Evolutionary conservation across 495 filamentous ascomycete genomes (phyloP).

Genomic region (Hapsidospora chrysogenum): DNA sequence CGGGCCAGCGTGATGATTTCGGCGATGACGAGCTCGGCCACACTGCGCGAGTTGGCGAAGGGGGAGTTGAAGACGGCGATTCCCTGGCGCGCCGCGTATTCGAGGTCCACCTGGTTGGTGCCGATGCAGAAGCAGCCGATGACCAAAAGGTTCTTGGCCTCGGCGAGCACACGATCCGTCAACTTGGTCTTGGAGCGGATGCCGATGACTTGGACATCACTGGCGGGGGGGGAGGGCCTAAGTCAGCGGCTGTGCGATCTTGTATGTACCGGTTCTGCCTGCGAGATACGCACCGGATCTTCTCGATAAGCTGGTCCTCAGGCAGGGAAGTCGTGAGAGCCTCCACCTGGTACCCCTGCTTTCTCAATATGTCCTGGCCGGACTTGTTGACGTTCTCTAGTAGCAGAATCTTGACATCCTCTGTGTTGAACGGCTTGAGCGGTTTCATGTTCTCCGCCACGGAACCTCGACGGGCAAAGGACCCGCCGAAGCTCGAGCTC

Average conservation of each 20-base stretch:
- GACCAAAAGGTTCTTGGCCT: conserved; percentile 88
- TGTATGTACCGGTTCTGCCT: conserved; percentile 4
- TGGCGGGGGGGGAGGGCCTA: too few relatives aligned
- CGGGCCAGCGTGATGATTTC: conserved; percentile 87
- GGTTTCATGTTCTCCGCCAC: too few relatives aligned
- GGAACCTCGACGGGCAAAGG: too few relatives aligned
- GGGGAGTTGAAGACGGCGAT: conserved; percentile 99
- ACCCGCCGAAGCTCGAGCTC: too few relatives aligned
- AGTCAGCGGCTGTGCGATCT: too few relatives aligned
- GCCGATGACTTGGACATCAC: conserved; percentile 92
- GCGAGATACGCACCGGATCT: conserved; percentile 56
- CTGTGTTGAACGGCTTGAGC: conserved; percentile 86
- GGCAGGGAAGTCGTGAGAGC: conserved; percentile 73
- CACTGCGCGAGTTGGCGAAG: conserved; percentile 92
- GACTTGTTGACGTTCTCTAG: conserved; percentile 93
- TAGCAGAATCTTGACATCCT: conserved; percentile 90
- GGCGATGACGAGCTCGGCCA: conserved; percentile 86
- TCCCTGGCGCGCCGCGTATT: conserved; percentile 78
- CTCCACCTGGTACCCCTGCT: conserved; percentile 94
- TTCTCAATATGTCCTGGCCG: conserved; percentile 60
- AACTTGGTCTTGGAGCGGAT: conserved; percentile 97
- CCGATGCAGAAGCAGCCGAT: conserved; percentile 99
- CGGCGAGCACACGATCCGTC: conserved; percentile 63
- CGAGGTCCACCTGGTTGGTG: conserved; percentile 92
- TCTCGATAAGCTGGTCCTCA: conserved; percentile 89